These are phyloP conservation scores for Fusarium chlamydosporum DNA, from an alignment of 2,329 filamentous ascomycete genomes.

Conservation along the genomic window DNA sequence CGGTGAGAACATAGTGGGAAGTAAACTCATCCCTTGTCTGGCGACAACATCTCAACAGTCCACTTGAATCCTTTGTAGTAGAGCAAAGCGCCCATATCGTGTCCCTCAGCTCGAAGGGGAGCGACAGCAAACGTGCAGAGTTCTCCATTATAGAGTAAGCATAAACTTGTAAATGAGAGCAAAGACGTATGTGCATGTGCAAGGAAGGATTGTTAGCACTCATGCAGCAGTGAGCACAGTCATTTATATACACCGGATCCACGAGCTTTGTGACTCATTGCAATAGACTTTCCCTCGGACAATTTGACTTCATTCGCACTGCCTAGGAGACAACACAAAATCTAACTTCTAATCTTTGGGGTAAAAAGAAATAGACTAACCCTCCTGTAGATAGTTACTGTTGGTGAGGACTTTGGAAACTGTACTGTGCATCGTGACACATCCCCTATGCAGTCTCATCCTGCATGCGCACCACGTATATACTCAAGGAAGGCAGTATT, in stretches of 20 bases:
- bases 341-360: too few relatives aligned
- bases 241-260: neutral
- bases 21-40: conserved; percentile 23
- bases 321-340: too few relatives aligned
- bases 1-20: conserved; percentile 2
- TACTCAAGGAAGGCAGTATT: too few relatives aligned
- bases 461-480: too few relatives aligned
- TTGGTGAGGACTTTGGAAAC: too few relatives aligned
- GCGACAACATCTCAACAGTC: conserved; percentile 20
- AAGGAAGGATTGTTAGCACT: neutral
- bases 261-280: neutral
- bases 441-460: too few relatives aligned
- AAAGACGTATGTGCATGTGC: neutral
- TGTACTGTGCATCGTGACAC: too few relatives aligned
- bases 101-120: conserved; percentile 34
- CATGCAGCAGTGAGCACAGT: neutral
- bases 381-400: too few relatives aligned
- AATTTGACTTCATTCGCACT: neutral
- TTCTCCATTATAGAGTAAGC: neutral
- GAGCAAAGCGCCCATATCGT: conserved; percentile 15
- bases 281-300: neutral
- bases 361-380: too few relatives aligned
- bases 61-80: neutral
- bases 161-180: neutral
- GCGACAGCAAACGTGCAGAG: neutral